Conservation (phyloP, 2,329 filamentous ascomycete species). For the Alternaria angustiovoidea region DNA sequence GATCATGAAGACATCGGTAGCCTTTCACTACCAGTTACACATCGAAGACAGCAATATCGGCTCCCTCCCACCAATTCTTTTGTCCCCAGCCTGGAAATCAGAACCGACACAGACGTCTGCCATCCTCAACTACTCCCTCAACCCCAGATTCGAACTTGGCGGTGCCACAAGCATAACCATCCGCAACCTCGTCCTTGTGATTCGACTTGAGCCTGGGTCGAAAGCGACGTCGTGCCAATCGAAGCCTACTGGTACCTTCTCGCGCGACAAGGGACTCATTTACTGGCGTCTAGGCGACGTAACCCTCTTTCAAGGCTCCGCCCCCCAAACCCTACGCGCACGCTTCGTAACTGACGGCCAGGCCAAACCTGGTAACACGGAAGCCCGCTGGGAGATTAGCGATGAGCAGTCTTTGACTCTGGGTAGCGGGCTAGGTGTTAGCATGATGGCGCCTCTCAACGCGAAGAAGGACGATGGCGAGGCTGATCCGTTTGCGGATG, state of each 20-base stretch:
- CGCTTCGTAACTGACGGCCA: slow-evolving; percentile 78
- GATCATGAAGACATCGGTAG: slow-evolving; percentile 76
- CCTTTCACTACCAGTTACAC: slow-evolving; percentile 92
- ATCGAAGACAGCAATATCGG: slow-evolving; percentile 64
- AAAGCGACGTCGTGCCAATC: slow-evolving; percentile 74
- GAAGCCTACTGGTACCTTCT: slow-evolving; percentile 80
- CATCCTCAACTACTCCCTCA: slow-evolving; percentile 83
- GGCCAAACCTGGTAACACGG: slow-evolving; percentile 76
- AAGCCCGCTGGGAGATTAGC: slow-evolving; percentile 80
- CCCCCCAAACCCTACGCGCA: slow-evolving; percentile 79
- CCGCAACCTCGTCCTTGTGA: slow-evolving; percentile 78
- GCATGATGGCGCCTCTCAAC: slow-evolving; percentile 50
- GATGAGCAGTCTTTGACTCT: slow-evolving; percentile 58
- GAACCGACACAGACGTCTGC: slow-evolving; percentile 86
- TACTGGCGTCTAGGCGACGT: slow-evolving; percentile 85
- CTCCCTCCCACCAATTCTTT: slow-evolving; percentile 73
- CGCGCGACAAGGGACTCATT: slow-evolving; percentile 77
- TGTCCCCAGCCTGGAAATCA: slow-evolving; percentile 82
- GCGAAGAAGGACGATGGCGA: slow-evolving; percentile 52
- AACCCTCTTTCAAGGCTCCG: slow-evolving; percentile 65
- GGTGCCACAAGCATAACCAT: slow-evolving; percentile 62
- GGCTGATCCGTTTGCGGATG: slow-evolving; percentile 77
- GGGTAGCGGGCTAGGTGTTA: slow-evolving; percentile 70
- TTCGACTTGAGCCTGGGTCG: slow-evolving; percentile 70
- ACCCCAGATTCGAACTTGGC: slow-evolving; percentile 68